Percentiles rank a stretch among this genome's conserved stretches.
Conservation (phyloP, 192 early-diverging fungal species). For the Podila horticola region DNA sequence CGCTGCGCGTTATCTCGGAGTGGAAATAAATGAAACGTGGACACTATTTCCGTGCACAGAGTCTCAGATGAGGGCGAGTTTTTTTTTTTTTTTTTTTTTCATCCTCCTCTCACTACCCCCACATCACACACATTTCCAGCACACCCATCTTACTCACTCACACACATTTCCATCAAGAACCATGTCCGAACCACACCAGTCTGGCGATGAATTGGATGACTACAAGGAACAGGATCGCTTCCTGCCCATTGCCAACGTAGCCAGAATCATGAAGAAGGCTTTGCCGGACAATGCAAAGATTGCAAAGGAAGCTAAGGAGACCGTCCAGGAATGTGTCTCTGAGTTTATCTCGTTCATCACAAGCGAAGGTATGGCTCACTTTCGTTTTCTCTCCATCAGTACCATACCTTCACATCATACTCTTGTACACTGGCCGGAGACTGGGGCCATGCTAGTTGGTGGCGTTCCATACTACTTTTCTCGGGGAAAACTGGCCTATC, state of each 20-base stretch:
- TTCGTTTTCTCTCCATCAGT: background rate
- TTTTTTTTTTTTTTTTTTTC: no score
- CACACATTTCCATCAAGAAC: background rate
- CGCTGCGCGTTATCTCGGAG: no score
- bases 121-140: no score
- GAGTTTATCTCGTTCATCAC: constrained; percentile 99
- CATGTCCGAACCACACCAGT: constrained; percentile 63
- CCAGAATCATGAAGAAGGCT: constrained; percentile 96
- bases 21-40: no score
- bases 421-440: background rate
- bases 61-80: no score
- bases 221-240: constrained; percentile 96
- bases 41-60: no score
- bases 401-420: background rate
- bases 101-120: no score
- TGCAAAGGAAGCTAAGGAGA: constrained; percentile 98
- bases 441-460: background rate
- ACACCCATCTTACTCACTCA: no score
- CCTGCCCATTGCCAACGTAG: constrained; percentile 95
- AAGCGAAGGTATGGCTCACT: constrained; percentile 74
- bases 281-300: constrained; percentile 98
- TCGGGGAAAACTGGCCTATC: background rate
- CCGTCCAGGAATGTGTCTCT: constrained; percentile 95
- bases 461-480: no score
- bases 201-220: constrained; percentile 77